Conservation (phyloP, 2,329 filamentous ascomycete species). For the Claviceps sp. region DNA sequence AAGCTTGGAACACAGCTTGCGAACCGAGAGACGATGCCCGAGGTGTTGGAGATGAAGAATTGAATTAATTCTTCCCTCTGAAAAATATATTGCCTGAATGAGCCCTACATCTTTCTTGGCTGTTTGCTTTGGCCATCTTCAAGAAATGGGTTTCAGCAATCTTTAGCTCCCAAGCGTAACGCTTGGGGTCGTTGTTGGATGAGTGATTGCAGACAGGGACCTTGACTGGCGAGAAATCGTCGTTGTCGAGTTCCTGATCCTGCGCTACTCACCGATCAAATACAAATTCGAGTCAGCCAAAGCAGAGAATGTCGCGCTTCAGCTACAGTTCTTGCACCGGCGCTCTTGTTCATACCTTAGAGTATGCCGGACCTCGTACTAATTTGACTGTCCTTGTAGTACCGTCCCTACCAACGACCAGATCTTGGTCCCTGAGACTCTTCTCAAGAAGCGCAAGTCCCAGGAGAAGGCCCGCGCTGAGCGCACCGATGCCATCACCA, state of each 20-base stretch:
- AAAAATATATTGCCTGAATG: slow-evolving; percentile 53
- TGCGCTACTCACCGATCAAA: slow-evolving; percentile 62
- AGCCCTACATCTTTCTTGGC: not conserved
- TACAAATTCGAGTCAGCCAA: slow-evolving; percentile 68
- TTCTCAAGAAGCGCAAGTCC: slow-evolving; percentile 99
- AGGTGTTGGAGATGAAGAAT: slow-evolving; percentile 71
- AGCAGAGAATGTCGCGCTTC: slow-evolving; percentile 81
- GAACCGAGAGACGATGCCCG: slow-evolving; percentile 44
- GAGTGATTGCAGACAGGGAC: slow-evolving; percentile 29
- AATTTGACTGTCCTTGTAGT: slow-evolving; percentile 55
- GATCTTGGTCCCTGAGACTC: slow-evolving; percentile 95
- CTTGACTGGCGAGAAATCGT: slow-evolving; percentile 1
- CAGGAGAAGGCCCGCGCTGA: slow-evolving; percentile 98
- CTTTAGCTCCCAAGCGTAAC: slow-evolving; percentile 24
- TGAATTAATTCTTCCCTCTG: slow-evolving; percentile 46
- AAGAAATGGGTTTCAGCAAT: slow-evolving; percentile 15
- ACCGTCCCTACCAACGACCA: slow-evolving; percentile 88
- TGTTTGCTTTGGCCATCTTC: slow-evolving; percentile 15
- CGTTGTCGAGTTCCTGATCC: not conserved
- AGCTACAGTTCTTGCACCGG: slow-evolving; percentile 89
- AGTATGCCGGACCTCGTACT: slow-evolving; percentile 63
- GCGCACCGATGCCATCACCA: slow-evolving; percentile 62
- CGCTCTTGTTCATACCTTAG: slow-evolving; percentile 49
- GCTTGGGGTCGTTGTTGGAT: slow-evolving; percentile 63
- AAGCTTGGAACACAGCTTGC: slow-evolving; percentile 33